Percentiles rank a stretch among this genome's conserved stretches.
Conservation (phyloP, 148 eudicot species). For the Polygonum maritimum region DNA sequence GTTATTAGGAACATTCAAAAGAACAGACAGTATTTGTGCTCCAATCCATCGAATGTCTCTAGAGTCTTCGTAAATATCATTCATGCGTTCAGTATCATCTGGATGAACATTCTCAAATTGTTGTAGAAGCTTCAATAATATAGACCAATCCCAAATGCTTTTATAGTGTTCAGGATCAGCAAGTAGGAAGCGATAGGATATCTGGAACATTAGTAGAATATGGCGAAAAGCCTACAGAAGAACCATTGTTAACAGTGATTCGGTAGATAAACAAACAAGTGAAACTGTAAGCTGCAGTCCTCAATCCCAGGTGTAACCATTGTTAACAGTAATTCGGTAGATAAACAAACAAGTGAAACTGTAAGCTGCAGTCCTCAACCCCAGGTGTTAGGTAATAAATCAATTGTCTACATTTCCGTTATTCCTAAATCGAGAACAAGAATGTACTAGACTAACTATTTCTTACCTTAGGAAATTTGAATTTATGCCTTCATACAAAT, state of each 20-base stretch:
- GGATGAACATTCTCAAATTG: slow-evolving; percentile 24
- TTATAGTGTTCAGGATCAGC: slow-evolving; percentile 48
- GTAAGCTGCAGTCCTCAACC: background rate
- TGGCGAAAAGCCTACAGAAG: slow-evolving; percentile 33
- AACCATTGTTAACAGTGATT: background rate
- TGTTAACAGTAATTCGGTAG: background rate
- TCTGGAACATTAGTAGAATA: slow-evolving; percentile 42
- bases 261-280: background rate
- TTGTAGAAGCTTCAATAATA: slow-evolving; percentile 52
- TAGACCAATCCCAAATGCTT: slow-evolving; percentile 81
- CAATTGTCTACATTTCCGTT: background rate
- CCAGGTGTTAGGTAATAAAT: background rate
- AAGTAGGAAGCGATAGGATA: slow-evolving; percentile 65
- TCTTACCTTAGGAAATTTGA: background rate
- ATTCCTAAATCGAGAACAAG: background rate
- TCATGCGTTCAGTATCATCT: slow-evolving; percentile 18
- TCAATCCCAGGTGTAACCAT: background rate
- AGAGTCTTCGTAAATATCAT: background rate
- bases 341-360: background rate
- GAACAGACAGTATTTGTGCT: slow-evolving; percentile 48
- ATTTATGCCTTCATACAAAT: background rate
- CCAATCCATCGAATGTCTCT: slow-evolving; percentile 67
- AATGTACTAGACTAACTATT: background rate
- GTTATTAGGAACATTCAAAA: slow-evolving; percentile 51
- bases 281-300: background rate